Evolutionary conservation across 768 basidiomycete genomes (phyloP).

Genomic region (Mycena rebaudengoi): DNA sequence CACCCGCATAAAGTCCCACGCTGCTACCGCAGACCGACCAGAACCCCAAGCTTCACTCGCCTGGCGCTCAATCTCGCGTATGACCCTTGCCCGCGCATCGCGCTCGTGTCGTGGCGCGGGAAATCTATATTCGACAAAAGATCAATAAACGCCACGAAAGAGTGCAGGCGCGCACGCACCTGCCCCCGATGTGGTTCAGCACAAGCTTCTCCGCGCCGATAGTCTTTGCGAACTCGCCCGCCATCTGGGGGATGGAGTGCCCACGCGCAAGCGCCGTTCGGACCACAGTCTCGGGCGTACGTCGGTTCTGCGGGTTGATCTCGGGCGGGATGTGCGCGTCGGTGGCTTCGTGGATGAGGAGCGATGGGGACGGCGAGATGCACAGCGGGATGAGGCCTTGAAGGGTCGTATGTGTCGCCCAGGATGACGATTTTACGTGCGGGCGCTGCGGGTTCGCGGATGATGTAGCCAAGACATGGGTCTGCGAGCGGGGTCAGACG

Average conservation of each 20-base stretch:
- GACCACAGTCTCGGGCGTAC: slow-evolving; percentile 50
- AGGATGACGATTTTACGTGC: slow-evolving; percentile 76
- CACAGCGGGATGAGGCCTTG: slow-evolving; percentile 66
- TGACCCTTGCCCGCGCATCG: slow-evolving; percentile 52
- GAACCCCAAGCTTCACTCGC: slow-evolving; percentile 68
- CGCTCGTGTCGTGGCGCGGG: slow-evolving; percentile 53
- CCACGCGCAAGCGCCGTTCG: slow-evolving; percentile 69
- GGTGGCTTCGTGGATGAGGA: slow-evolving; percentile 90
- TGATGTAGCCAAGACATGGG: slow-evolving; percentile 82
- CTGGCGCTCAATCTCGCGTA: slow-evolving; percentile 68
- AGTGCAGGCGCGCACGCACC: slow-evolving; percentile 49
- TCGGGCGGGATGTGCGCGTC: slow-evolving; percentile 71
- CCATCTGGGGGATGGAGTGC: slow-evolving; percentile 83
- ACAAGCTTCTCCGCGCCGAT: slow-evolving; percentile 69
- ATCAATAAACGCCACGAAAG: slow-evolving; percentile 2
- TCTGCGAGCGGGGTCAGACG: slow-evolving; percentile 48
- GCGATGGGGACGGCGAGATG: slow-evolving; percentile 54
- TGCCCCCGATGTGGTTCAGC: slow-evolving; percentile 80
- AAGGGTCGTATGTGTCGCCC: slow-evolving; percentile 80
- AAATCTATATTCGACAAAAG: slow-evolving; percentile 53
- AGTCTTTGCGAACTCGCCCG: slow-evolving; percentile 74
- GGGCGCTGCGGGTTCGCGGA: slow-evolving; percentile 61
- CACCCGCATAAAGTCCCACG: slow-evolving; percentile 65
- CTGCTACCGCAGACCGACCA: slow-evolving; percentile 54
- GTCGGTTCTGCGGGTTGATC: slow-evolving; percentile 59